Evolutionary conservation across 2,329 filamentous ascomycete species (phyloP), one percentile per base, ranked within the genome.

Genomic region (Tricladium varicosporioides): DNA sequence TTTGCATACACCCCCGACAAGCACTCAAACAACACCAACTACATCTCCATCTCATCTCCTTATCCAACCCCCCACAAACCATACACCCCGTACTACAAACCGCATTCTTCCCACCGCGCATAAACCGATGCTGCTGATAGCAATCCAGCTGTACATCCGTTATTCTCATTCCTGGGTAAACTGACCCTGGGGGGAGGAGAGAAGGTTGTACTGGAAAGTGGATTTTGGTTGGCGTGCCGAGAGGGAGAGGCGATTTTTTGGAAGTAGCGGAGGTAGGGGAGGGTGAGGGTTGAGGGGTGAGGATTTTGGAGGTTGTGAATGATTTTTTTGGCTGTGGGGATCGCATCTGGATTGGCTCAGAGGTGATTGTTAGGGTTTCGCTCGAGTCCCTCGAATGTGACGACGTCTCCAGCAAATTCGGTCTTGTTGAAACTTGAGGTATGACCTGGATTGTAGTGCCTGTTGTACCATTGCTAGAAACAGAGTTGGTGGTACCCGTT

Each of bases 21-120:
- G 65, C 62, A 46, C 69, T 65, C 32, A 72, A 48, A 53, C 66
- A 70, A 47, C 70, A 72, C 70, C 70, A 72, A 18, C 62, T 63
- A 48, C 70, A 72, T 44, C 60, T 62, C 65, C 65, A 71, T 16
- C 67, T 54, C 15, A 48, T 60, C 31, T 69, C 65, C 2, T 54
- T 59, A 45, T 72, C 69, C 31, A 59, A 60, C 46, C 59, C 65
- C 27, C 61, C 53, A 57, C 70, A 72, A 5, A 70, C 56, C 68
- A 68, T 68, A 52, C 70, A 72, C 8, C 59, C 64, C n/a, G 69
- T 60, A 0, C 69, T 66, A 56, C 63, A 71, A 2, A 67, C 7
- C 8, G 50, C 58, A 43, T 71, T 72, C 46, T 59, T 63, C 22
- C 65, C 61, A 2, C 52, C 54, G 2, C 67, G 67, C 67, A 72